phyloP scores from a whole-genome alignment of 495 filamentous ascomycete genomes.

The Trichocladium antarcticum region DNA sequence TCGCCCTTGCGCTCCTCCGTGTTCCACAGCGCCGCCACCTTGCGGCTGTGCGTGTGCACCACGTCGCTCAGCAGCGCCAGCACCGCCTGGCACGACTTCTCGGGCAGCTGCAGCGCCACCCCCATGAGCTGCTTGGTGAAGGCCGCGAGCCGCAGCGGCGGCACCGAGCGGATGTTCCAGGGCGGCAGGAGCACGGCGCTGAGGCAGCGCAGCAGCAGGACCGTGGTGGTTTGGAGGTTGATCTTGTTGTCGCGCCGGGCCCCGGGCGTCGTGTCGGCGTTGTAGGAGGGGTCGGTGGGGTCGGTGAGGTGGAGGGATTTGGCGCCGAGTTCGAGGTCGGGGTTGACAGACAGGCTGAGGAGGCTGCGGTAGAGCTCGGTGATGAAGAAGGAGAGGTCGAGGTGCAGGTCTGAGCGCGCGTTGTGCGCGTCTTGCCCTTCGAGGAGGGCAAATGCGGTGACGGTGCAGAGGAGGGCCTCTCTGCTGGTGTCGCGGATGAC shows the following conservation, averaged over 20 bases:
- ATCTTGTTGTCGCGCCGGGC: conserved; percentile 50
- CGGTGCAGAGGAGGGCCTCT: conserved; percentile 85
- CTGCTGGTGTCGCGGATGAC: conserved; percentile 57
- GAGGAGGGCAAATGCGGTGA: conserved; percentile 87
- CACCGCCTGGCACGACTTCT: conserved; percentile 71
- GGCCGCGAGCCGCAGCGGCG: conserved; percentile 68
- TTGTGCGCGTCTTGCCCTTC: conserved; percentile 78
- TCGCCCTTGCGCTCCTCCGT: conserved; percentile 78
- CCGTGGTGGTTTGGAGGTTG: conserved; percentile 85
- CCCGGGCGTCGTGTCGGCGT: no score
- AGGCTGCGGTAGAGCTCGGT: conserved; percentile 82
- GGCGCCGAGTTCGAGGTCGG: conserved; percentile 74
- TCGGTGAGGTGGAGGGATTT: conserved; percentile 74
- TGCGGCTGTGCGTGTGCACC: conserved; percentile 42
- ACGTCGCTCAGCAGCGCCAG: conserved; percentile 65
- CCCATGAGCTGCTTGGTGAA: conserved; percentile 90
- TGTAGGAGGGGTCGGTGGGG: conserved; percentile 41
- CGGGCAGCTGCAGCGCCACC: conserved; percentile 69
- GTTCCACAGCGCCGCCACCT: conserved; percentile 32
- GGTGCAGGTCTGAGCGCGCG: conserved; percentile 50
- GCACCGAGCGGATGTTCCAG: conserved; percentile 48
- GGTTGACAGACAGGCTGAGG: conserved; percentile 60
- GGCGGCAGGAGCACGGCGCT: conserved; percentile 63
- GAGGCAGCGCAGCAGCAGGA: conserved; percentile 77
- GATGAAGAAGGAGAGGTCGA: conserved; percentile 91